These are phyloP conservation scores for Boletus smithii DNA, from an alignment of 1,284 basidiomycete genomes.

Conservation along the genomic window DNA sequence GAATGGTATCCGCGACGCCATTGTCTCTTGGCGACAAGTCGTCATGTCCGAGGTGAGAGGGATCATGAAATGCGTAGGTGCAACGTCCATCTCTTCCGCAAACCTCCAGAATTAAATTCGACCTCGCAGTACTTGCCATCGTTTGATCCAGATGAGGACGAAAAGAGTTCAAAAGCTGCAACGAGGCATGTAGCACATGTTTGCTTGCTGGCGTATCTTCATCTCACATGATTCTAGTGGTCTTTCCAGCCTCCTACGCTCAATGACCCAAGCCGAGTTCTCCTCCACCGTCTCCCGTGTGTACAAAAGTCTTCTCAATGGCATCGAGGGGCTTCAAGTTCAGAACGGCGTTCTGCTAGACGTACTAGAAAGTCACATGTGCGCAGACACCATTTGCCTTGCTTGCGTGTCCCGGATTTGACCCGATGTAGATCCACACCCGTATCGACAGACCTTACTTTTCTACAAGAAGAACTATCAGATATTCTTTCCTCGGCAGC, in stretches of 20 bases:
- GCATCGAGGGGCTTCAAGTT: constrained; percentile 68
- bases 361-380: constrained; percentile 54
- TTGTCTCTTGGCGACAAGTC: constrained; percentile 74
- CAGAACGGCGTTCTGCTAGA: constrained; percentile 64
- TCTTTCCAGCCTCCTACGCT: constrained; percentile 58
- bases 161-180: constrained; percentile 36
- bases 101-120: constrained; percentile 7
- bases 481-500: constrained; percentile 79
- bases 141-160: constrained; percentile 54
- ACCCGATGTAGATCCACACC: constrained; percentile 33
- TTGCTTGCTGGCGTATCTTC: constrained; percentile 1
- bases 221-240: constrained; percentile 36
- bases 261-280: constrained; percentile 70
- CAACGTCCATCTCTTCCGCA: constrained; percentile 11
- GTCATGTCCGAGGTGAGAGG: constrained; percentile 66
- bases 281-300: constrained; percentile 59
- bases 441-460: constrained; percentile 39
- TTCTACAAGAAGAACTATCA: constrained; percentile 56
- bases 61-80: constrained; percentile 55
- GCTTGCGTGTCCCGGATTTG: constrained; percentile 9
- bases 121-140: constrained; percentile 50
- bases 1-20: constrained; percentile 66
- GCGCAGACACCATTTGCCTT: constrained; percentile 16
- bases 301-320: constrained; percentile 65
- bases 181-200: constrained; percentile 33